Evolutionary conservation across 2,329 filamentous ascomycete species (phyloP), one percentile per base, ranked within the genome.

Genomic region (Alternaria sp.): DNA sequence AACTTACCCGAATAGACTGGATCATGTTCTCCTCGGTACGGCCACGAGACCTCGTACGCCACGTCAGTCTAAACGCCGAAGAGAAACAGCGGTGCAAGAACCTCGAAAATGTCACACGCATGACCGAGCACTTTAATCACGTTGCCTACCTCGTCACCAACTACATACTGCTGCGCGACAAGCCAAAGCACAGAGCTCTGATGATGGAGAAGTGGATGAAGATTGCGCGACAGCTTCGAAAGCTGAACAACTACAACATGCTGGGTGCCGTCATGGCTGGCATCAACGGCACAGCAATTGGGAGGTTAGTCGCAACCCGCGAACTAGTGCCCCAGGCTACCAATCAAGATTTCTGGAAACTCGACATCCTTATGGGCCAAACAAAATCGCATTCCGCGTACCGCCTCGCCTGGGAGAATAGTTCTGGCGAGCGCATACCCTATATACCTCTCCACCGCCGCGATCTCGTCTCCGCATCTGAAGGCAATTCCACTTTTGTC

Each of bases 401-500:
- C 79, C 91, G 95, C n/a, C 82, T 98, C 30, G 95, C 95, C 0
- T 98, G 95, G 94, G 94, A 97, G 70, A 99, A 98, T 75, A 96
- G 93, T 18, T 91, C 93, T 2, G 83, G 92, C 11, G 93, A 96
- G 67, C 87, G 94, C 30, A 98, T 99, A 46, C 95, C 95, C 0
- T 98, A 97, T 77, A 89, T 98, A 52, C 94, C 95, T 2, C 85
- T 98, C 28, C 93, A 97, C 74, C 88, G 92, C 44, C 87, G 94
- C 65, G 95, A 99, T 80, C 85, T 99, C 25, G 93, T 97, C 2
- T 93, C 92, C 12, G 94, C 95, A 0, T 93, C 97, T 74, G 92
- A 97, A 79, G 95, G 94, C 34, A 97, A 95, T 78, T 88, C 88
- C 72, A 98, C 95, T 0, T 94, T 97, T 76, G 83, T 98, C 2